phyloP scores from a whole-genome alignment of 768 basidiomycete genomes.

The Terana coerulea region DNA sequence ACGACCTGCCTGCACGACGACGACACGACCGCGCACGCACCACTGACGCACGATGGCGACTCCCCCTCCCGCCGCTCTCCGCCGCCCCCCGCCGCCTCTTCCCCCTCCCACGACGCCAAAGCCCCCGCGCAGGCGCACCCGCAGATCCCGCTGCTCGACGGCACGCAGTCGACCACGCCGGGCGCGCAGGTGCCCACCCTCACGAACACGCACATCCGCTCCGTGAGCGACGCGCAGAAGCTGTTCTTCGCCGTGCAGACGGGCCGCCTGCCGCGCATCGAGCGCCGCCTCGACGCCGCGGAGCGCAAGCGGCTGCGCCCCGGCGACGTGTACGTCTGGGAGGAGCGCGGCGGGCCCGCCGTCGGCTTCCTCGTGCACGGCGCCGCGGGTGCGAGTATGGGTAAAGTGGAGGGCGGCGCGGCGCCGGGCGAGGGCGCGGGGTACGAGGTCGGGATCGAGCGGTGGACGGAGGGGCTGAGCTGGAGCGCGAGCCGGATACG shows the following conservation, averaged over 20 bases:
- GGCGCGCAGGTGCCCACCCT: conserved; percentile 73
- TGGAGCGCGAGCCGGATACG: conserved; percentile 84
- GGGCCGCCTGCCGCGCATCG: conserved; percentile 66
- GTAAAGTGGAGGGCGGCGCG: neutral
- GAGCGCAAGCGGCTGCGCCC: conserved; percentile 54
- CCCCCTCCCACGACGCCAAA: neutral
- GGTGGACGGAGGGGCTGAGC: conserved; percentile 79
- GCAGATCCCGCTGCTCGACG: neutral
- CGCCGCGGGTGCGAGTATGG: neutral
- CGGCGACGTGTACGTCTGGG: conserved; percentile 56
- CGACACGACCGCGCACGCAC: too few relatives aligned
- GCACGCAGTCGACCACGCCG: conserved; percentile 12
- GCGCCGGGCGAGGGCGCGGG: neutral
- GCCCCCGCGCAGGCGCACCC: conserved; percentile 1
- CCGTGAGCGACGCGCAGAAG: conserved; percentile 73
- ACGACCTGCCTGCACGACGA: too few relatives aligned
- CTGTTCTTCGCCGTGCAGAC: conserved; percentile 72
- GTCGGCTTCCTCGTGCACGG: conserved; percentile 37
- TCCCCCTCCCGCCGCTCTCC: too few relatives aligned
- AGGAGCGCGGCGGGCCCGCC: conserved; percentile 73
- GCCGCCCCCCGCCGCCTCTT: neutral
- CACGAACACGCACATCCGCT: conserved; percentile 68
- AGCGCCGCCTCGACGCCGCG: conserved; percentile 72
- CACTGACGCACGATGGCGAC: too few relatives aligned
- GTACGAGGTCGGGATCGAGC: conserved; percentile 62